A percentile compares a stretch with the other conserved stretches of the same genome.
phyloP scores from a whole-genome alignment of 2,329 filamentous ascomycete species.

The Acephala macrosclerotiorum region DNA sequence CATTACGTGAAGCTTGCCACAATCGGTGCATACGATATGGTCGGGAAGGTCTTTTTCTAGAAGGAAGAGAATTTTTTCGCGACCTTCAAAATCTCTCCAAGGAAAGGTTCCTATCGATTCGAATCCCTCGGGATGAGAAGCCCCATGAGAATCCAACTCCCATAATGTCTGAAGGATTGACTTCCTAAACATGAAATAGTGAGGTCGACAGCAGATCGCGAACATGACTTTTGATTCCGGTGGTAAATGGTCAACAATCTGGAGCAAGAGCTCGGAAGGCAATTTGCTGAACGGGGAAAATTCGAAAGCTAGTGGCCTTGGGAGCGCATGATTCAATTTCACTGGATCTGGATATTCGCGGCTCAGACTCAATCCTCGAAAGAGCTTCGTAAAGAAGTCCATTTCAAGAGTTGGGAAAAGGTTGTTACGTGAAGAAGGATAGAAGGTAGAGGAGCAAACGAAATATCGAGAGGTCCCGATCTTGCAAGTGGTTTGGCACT shows the following conservation, averaged over 20 bases:
- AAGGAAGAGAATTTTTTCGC: not conserved
- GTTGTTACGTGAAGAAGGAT: no score
- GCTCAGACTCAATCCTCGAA: no score
- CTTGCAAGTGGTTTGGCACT: no score
- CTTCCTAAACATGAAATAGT: not conserved
- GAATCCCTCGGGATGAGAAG: no score
- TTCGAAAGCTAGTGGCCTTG: not conserved
- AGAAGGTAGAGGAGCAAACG: no score
- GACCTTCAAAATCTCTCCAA: no score
- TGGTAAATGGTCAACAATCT: no score
- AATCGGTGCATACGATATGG: not conserved
- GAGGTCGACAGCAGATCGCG: not conserved
- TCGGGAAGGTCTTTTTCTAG: conserved; percentile 1
- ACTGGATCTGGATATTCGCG: not conserved
- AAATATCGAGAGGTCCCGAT: no score
- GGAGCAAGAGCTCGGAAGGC: not conserved
- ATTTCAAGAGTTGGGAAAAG: no score
- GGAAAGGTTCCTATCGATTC: no score
- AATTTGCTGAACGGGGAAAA: not conserved
- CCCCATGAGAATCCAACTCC: no score
- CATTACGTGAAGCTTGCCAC: not conserved
- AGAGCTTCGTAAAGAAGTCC: no score
- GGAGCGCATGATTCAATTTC: not conserved
- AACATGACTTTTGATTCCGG: not conserved
- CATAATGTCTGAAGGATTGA: not conserved